Conservation (phyloP, 2,329 filamentous ascomycete genomes). For the Byssothecium circinans region DNA sequence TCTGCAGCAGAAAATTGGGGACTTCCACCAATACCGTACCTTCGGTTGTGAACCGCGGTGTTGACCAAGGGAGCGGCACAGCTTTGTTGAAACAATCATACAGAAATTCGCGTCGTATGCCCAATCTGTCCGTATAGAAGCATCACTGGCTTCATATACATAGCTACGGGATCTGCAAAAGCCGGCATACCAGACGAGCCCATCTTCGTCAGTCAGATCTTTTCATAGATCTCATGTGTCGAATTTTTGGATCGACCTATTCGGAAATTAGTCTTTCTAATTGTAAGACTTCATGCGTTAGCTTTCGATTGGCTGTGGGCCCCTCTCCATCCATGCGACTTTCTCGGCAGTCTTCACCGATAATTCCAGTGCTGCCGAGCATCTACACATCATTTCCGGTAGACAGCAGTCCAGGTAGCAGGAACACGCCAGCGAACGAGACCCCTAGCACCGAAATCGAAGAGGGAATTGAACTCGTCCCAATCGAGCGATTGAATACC, state of each 20-base stretch:
- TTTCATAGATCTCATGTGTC: slow-evolving; percentile 4
- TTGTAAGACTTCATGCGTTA: not conserved
- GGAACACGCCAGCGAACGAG: slow-evolving; percentile 12
- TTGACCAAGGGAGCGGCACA: slow-evolving; percentile 6
- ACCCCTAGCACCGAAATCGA: slow-evolving; percentile 16
- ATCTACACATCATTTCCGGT: slow-evolving; percentile 30
- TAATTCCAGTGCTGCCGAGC: slow-evolving; percentile 28
- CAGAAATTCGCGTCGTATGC: not conserved
- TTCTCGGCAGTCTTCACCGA: slow-evolving; percentile 25
- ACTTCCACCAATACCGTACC: slow-evolving; percentile 1
- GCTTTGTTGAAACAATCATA: slow-evolving; percentile 1
- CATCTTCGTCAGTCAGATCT: slow-evolving; percentile 2
- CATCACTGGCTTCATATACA: not conserved
- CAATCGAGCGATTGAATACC: slow-evolving; percentile 28
- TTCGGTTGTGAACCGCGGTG: not conserved
- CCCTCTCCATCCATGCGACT: slow-evolving; percentile 25
- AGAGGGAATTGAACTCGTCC: slow-evolving; percentile 37
- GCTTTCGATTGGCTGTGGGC: not conserved
- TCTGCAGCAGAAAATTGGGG: not conserved
- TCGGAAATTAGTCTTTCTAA: not conserved
- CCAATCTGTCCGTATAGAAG: not conserved
- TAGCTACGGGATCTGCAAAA: slow-evolving; percentile 1
- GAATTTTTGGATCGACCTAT: not conserved
- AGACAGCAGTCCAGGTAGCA: slow-evolving; percentile 7
- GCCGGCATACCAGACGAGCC: not conserved